Conservation (phyloP, 768 basidiomycete genomes). For the Lactarius indigo region DNA sequence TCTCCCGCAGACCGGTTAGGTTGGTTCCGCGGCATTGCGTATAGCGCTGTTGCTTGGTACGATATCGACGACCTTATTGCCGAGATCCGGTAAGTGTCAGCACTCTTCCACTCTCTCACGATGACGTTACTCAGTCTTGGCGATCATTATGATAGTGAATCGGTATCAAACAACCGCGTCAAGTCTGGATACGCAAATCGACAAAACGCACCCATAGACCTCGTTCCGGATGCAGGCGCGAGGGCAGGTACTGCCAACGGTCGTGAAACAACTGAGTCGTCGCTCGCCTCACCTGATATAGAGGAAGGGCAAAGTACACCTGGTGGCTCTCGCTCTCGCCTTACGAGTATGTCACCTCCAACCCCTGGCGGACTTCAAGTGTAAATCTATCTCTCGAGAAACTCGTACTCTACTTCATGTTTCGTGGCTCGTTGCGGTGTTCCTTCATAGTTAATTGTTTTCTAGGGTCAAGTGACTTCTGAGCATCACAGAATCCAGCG, state of each 20-base stretch:
- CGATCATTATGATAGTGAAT: slow-evolving; percentile 48
- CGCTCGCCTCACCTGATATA: slow-evolving; percentile 39
- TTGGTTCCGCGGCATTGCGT: slow-evolving; percentile 71
- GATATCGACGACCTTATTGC: slow-evolving; percentile 74
- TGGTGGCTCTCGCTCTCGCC: background rate
- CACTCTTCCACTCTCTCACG: slow-evolving; percentile 1
- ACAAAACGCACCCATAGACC: slow-evolving; percentile 61
- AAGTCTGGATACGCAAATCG: slow-evolving; percentile 70
- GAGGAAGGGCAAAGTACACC: slow-evolving; percentile 21
- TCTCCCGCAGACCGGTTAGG: slow-evolving; percentile 60
- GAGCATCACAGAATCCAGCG: background rate
- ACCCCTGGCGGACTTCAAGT: background rate
- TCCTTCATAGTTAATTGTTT: background rate
- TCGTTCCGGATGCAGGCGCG: slow-evolving; percentile 68
- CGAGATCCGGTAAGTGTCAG: slow-evolving; percentile 61
- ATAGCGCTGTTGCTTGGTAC: slow-evolving; percentile 70
- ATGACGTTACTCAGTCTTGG: background rate
- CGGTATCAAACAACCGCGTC: slow-evolving; percentile 77
- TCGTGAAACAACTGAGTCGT: slow-evolving; percentile 52
- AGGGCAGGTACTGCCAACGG: slow-evolving; percentile 64
- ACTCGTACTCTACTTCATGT: background rate
- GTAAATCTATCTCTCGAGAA: background rate
- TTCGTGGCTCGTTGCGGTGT: background rate
- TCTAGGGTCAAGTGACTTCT: slow-evolving; percentile 4
- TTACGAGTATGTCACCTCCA: background rate